Conservation (phyloP, 2,329 filamentous ascomycete species). For the Penicillium hesseltinei region DNA sequence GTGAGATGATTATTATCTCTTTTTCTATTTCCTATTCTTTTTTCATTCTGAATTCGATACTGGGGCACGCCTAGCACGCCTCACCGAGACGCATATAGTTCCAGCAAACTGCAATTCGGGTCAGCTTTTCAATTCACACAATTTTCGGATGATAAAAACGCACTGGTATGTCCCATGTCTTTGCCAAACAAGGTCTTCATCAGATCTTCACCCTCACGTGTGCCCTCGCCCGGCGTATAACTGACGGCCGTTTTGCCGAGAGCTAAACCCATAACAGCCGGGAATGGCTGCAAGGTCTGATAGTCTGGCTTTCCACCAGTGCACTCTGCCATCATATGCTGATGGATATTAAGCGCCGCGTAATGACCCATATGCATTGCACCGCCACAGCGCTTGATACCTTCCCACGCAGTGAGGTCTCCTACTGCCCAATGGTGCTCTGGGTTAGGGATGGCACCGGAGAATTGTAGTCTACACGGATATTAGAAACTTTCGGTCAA, state of each 20-base stretch:
- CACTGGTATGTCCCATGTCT: conserved; percentile 65
- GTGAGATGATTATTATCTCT: too few relatives aligned
- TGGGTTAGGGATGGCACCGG: conserved; percentile 55
- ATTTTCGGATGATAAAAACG: conserved; percentile 33
- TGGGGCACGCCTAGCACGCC: conserved; percentile 17
- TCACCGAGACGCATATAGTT: conserved; percentile 53
- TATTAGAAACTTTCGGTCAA: neutral
- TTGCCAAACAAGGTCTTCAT: conserved; percentile 64
- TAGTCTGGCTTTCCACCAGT: conserved; percentile 46
- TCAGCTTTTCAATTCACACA: conserved; percentile 5
- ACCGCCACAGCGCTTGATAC: conserved; percentile 74
- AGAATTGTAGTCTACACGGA: conserved; percentile 54
- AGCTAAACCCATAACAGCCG: conserved; percentile 68
- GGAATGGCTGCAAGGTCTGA: conserved; percentile 53
- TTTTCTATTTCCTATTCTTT: too few relatives aligned
- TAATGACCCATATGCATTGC: conserved; percentile 72
- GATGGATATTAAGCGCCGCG: conserved; percentile 66
- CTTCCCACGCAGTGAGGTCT: conserved; percentile 69
- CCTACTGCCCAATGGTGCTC: conserved; percentile 66
- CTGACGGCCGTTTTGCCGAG: conserved; percentile 68
- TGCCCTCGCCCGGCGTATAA: conserved; percentile 58
- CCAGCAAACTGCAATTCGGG: conserved; percentile 51
- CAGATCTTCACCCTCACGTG: conserved; percentile 61
- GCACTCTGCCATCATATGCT: conserved; percentile 54
- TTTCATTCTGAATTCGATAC: neutral